phyloP scores from a whole-genome alignment of 1,139 yeast genomes.

The Taphrina betulina region DNA sequence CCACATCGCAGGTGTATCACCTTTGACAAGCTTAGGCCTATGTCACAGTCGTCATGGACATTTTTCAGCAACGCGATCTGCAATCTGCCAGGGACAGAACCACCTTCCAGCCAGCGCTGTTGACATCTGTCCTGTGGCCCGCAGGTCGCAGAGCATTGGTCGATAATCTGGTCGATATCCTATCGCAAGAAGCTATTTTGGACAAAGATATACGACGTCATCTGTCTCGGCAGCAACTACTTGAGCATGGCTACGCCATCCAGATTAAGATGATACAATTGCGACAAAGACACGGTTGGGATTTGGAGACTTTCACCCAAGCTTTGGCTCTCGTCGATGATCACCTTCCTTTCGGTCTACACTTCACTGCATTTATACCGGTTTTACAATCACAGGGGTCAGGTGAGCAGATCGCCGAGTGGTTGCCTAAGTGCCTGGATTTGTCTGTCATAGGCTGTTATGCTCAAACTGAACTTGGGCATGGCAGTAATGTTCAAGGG shows the following conservation, averaged over 20 bases:
- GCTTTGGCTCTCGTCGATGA: constrained; percentile 23
- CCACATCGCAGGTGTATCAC: too few relatives aligned
- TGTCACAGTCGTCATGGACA: neutral
- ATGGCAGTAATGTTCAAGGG: constrained; percentile 91
- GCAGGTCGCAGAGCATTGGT: constrained; percentile 5
- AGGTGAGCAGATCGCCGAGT: constrained; percentile 23
- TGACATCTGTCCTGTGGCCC: constrained; percentile 16
- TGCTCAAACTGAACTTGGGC: constrained; percentile 92
- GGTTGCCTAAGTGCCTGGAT: constrained; percentile 16
- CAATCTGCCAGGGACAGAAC: neutral
- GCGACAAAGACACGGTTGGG: constrained; percentile 14
- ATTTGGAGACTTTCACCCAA: constrained; percentile 4
- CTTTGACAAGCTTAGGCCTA: too few relatives aligned
- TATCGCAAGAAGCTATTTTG: constrained; percentile 17
- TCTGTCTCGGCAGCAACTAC: constrained; percentile 17
- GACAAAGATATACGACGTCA: constrained; percentile 23
- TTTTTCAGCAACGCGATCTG: constrained; percentile 7
- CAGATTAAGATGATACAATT: constrained; percentile 19
- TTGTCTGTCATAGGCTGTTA: constrained; percentile 61
- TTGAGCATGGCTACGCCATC: constrained; percentile 27
- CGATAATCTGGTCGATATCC: constrained; percentile 12
- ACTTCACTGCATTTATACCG: constrained; percentile 21
- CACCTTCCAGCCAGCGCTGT: constrained; percentile 5
- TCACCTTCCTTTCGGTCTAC: constrained; percentile 25
- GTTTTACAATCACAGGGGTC: constrained; percentile 25